Conservation (phyloP, 768 basidiomycete species). For the Austroboletus festivus region DNA sequence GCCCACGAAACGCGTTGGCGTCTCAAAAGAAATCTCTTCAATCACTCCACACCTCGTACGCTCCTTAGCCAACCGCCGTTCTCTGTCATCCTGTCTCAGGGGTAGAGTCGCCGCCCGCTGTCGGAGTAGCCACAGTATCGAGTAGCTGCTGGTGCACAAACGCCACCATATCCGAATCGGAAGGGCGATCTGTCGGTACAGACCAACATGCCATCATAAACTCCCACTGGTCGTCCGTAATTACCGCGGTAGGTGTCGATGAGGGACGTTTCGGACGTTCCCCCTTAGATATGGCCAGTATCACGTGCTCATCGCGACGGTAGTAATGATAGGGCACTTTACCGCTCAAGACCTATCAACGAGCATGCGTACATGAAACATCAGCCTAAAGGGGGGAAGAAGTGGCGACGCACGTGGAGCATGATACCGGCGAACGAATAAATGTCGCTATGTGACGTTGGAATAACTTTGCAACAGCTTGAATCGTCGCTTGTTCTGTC, state of each 20-base stretch:
- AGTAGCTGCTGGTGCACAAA: slow-evolving; percentile 20
- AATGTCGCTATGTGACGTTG: slow-evolving; percentile 36
- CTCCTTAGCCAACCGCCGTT: too few relatives aligned
- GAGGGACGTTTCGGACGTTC: slow-evolving; percentile 14
- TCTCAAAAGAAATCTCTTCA: too few relatives aligned
- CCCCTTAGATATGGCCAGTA: slow-evolving; percentile 15
- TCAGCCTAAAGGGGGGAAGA: neutral
- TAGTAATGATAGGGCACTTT: slow-evolving; percentile 23
- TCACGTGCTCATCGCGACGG: slow-evolving; percentile 15
- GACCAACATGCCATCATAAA: slow-evolving; percentile 28
- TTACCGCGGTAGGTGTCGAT: neutral
- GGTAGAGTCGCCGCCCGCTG: neutral
- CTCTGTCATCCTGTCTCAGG: too few relatives aligned
- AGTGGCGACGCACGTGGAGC: slow-evolving; percentile 16
- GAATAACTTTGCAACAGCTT: neutral
- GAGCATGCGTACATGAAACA: neutral
- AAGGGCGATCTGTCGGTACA: slow-evolving; percentile 31
- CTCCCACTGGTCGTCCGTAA: slow-evolving; percentile 21
- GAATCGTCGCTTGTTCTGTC: neutral
- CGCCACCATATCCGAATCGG: slow-evolving; percentile 23
- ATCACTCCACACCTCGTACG: too few relatives aligned
- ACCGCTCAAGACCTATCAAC: slow-evolving; percentile 20
- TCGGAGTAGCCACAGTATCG: neutral
- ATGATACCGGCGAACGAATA: slow-evolving; percentile 31
- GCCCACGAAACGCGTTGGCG: too few relatives aligned